A percentile compares a stretch with the other conserved stretches of the same genome.
Evolutionary conservation across 805 yeast genomes (phyloP).

Genomic region (Blastobotrys muscicola): DNA sequence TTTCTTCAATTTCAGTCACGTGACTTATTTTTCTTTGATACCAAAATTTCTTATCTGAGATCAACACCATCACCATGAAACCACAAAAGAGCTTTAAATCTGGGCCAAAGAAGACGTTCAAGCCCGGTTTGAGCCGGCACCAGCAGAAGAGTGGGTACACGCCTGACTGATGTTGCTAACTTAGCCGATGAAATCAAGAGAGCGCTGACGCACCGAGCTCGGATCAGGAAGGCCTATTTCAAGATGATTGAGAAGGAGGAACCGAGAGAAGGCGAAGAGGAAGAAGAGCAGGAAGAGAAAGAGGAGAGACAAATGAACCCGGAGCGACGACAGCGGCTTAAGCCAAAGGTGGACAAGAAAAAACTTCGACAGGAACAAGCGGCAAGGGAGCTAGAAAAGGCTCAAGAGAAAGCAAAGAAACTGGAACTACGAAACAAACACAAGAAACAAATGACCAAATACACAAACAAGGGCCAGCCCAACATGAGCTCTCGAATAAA

Average conservation of each 20-base stretch:
- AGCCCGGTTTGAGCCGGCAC: slow-evolving; percentile 6
- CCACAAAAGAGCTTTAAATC: not conserved
- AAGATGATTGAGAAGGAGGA: slow-evolving; percentile 68
- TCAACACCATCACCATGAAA: not conserved
- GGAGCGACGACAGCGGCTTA: slow-evolving; percentile 21
- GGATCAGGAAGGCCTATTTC: slow-evolving; percentile 72
- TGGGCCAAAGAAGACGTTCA: no score
- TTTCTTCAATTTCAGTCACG: not conserved
- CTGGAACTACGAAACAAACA: slow-evolving; percentile 35
- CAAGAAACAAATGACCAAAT: slow-evolving; percentile 38
- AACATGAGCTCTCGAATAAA: slow-evolving; percentile 83
- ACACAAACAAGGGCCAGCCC: slow-evolving; percentile 77
- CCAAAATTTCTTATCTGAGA: not conserved
- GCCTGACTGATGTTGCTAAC: slow-evolving; percentile 7
- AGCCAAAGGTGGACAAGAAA: slow-evolving; percentile 27
- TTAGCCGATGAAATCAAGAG: slow-evolving; percentile 55
- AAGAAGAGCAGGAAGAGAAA: slow-evolving; percentile 9
- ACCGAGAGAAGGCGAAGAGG: slow-evolving; percentile 32
- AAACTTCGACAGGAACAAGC: slow-evolving; percentile 27
- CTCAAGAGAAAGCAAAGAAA: slow-evolving; percentile 31
- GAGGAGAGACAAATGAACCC: slow-evolving; percentile 25
- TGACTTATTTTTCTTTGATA: not conserved
- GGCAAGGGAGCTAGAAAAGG: slow-evolving; percentile 23
- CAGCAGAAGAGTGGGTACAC: slow-evolving; percentile 32
- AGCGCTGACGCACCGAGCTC: slow-evolving; percentile 69